Evolutionary conservation across 306 rosid species (phyloP).

Genomic region (Cucurbita pepo): DNA sequence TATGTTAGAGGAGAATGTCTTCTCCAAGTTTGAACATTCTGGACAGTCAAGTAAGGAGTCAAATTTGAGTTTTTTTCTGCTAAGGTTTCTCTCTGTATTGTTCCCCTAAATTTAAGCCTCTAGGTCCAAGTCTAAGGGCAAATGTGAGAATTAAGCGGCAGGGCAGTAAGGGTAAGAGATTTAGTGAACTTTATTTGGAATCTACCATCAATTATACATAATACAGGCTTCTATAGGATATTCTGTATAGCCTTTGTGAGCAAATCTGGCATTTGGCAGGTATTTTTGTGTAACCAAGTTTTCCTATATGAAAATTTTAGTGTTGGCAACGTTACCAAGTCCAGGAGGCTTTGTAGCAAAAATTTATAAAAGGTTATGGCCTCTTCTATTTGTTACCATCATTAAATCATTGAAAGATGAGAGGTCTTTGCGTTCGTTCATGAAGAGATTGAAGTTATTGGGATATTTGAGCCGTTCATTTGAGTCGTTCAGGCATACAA

Average conservation of each 20-base stretch:
- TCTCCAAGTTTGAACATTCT: not conserved
- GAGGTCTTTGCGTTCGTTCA: no score
- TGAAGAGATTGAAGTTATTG: not conserved
- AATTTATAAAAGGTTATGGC: no score
- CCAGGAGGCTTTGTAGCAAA: not conserved
- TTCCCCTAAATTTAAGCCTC: not conserved
- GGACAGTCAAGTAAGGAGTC: not conserved
- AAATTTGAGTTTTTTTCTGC: not conserved
- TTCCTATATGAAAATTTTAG: not conserved
- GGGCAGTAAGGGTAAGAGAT: not conserved
- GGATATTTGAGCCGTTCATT: not conserved
- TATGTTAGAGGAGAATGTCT: not conserved
- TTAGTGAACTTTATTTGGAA: not conserved
- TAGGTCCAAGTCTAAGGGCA: not conserved
- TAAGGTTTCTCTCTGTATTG: not conserved
- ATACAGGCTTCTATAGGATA: not conserved
- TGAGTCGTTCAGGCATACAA: not conserved
- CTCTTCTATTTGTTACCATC: not conserved
- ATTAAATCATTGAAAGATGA: not conserved
- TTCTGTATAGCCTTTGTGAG: not conserved
- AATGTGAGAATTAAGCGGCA: not conserved
- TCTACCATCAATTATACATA: not conserved
- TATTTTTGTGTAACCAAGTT: not conserved
- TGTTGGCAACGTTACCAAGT: not conserved
- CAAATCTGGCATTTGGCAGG: not conserved